Base-by-base conservation (phyloP, 371 early-diverging fungal species). In the Catenaria anguillulae region DNA sequence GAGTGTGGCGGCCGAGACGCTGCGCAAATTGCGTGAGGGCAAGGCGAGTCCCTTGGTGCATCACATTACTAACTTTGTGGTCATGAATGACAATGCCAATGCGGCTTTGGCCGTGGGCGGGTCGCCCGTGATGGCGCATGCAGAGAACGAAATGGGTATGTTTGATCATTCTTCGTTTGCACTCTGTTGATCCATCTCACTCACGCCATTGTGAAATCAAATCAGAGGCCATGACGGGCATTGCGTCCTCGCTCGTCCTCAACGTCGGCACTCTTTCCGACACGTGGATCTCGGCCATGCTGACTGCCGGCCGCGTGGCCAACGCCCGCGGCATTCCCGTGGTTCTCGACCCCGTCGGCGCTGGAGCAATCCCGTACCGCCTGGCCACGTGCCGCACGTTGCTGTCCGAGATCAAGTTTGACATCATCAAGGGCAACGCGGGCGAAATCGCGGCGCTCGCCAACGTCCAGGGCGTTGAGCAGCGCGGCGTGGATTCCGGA, bases 51-150 rank as follows among this genome's bases (percentile, higher is more conserved):
- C 90, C 1, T 69, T 90, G 67, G 80, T 87, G 0, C 90, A 90
- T 61, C 84, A 85, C 63, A 84, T 90, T 55, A 89, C 91, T 29
- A 90, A 90, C 69, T 76, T 73, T 66, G 89, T 90, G 5, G 91
- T 86, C 26, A 86, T 87, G 71, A 87, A 88, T 58, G 89, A 87
- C 65, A 84, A 83, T 31, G 88, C 88, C 37, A 87, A 90, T 68
- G 84, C 83, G 0, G 80, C 83, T 0, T 66, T 86, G 59, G 84
- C 83, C 40, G 64, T 88, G 45, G 90, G 85, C 21, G 90, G 84
- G 15, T 83, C 85, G 2, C 88, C 88, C 17, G 82, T 90, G 55
- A 90, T 90, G 88, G 85, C 88, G 0, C 73, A 78, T 17, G 77
- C 75, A 3, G 66, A 70, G 17, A 66, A 71, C 26, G 91, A 90